phyloP scores from a whole-genome alignment of 2,329 filamentous ascomycete species.

The Penicillium sp. region DNA sequence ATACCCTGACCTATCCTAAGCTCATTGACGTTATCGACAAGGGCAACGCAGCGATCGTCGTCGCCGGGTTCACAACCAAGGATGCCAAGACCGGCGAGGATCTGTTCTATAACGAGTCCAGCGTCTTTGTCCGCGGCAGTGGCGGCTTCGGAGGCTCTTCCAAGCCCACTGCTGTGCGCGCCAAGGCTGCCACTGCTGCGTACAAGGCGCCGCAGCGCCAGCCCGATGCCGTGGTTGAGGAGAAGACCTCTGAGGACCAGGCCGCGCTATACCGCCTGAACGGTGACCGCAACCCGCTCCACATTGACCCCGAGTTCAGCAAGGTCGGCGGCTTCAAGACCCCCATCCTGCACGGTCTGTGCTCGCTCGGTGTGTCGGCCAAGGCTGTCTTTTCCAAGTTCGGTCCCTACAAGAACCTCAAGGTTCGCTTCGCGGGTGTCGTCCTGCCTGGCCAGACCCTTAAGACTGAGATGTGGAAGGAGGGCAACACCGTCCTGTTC shows the following conservation, averaged over 20 bases:
- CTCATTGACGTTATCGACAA: slow-evolving; percentile 96
- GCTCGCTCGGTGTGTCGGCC: slow-evolving; percentile 85
- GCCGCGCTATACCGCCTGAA: slow-evolving; percentile 90
- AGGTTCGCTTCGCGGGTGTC: slow-evolving; percentile 84
- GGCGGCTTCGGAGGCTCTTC: slow-evolving; percentile 85
- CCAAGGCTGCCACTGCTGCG: slow-evolving; percentile 74
- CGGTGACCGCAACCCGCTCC: slow-evolving; percentile 93
- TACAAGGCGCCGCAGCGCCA: slow-evolving; percentile 74
- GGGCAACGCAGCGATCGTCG: slow-evolving; percentile 80
- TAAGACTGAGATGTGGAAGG: slow-evolving; percentile 92
- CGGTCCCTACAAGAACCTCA: slow-evolving; percentile 83
- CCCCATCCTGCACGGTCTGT: slow-evolving; percentile 95
- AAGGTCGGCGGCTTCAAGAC: slow-evolving; percentile 92
- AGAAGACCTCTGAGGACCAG: slow-evolving; percentile 84
- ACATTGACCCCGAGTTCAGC: slow-evolving; percentile 91
- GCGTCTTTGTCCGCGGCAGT: slow-evolving; percentile 86
- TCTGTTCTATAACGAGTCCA: slow-evolving; percentile 94
- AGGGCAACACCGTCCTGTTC: slow-evolving; percentile 75
- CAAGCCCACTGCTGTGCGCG: slow-evolving; percentile 64
- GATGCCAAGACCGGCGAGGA: slow-evolving; percentile 83
- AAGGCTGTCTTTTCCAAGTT: slow-evolving; percentile 86
- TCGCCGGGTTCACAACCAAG: slow-evolving; percentile 76
- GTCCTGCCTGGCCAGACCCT: slow-evolving; percentile 87
- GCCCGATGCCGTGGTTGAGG: slow-evolving; percentile 80
- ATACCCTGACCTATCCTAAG: slow-evolving; percentile 70